Conservation (phyloP, 2,329 filamentous ascomycete species). For the Scedosporium dehoogii region DNA sequence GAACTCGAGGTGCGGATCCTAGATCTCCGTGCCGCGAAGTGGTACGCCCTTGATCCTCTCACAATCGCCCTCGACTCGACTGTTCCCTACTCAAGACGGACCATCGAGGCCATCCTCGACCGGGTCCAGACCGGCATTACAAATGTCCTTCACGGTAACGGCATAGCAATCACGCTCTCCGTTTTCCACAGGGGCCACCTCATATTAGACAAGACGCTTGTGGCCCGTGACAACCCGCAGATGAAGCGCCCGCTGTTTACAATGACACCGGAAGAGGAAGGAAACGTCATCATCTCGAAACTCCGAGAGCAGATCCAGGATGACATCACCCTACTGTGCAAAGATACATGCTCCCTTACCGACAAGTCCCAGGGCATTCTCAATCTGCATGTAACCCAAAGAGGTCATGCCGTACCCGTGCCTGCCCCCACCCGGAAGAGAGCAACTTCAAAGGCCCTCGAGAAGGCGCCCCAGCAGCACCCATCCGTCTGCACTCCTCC, state of each 20-base stretch:
- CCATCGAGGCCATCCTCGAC: conserved; percentile 38
- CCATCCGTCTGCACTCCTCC: neutral
- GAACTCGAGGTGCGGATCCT: conserved; percentile 39
- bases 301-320: conserved; percentile 34
- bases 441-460: conserved; percentile 3
- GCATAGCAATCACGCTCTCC: conserved; percentile 34
- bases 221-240: conserved; percentile 23
- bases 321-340: conserved; percentile 39
- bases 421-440: neutral
- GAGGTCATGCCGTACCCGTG: neutral
- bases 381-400: conserved; percentile 16
- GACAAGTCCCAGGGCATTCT: conserved; percentile 15
- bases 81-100: conserved; percentile 31
- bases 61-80: conserved; percentile 31
- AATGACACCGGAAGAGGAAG: conserved; percentile 22
- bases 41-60: conserved; percentile 36
- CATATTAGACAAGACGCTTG: conserved; percentile 38
- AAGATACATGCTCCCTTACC: conserved; percentile 38
- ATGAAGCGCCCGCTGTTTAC: conserved; percentile 5
- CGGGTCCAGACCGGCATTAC: conserved; percentile 40
- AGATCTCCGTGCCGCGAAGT: conserved; percentile 34
- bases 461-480: neutral
- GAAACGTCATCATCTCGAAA: conserved; percentile 25
- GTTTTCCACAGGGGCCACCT: conserved; percentile 43
- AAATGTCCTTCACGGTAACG: conserved; percentile 36